Conservation (phyloP, 2,329 filamentous ascomycete genomes). For the Diaporthe sp. region DNA sequence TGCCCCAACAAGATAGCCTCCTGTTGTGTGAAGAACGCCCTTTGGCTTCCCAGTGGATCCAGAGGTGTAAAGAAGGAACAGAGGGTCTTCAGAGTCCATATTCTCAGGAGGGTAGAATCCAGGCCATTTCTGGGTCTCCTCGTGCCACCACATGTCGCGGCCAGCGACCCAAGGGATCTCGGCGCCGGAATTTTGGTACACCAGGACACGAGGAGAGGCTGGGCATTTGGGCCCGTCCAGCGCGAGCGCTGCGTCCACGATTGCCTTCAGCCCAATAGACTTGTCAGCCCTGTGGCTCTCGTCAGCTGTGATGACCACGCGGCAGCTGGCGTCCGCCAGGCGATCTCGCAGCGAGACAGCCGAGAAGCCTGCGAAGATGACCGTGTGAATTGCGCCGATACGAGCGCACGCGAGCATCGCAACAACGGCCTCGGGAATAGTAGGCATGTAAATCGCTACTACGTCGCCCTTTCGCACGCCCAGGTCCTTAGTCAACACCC, state of each 20-base stretch:
- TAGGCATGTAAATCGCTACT: constrained; percentile 96
- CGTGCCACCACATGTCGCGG: constrained; percentile 97
- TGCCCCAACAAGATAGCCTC: constrained; percentile 90
- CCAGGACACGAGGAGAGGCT: constrained; percentile 86
- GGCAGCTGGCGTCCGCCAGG: constrained; percentile 89
- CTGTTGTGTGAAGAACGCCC: constrained; percentile 98
- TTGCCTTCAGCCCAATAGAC: constrained; percentile 97
- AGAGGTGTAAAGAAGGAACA: constrained; percentile 98
- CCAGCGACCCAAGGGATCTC: constrained; percentile 91
- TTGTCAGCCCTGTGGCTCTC: constrained; percentile 99
- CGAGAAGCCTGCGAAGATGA: constrained; percentile 98
- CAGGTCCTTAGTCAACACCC: constrained; percentile 86
- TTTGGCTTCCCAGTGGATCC: constrained; percentile 99
- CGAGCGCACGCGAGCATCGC: constrained; percentile 91
- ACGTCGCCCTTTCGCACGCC: constrained; percentile 98
- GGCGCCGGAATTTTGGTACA: constrained; percentile 94
- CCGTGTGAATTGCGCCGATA: constrained; percentile 96
- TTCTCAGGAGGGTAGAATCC: constrained; percentile 89
- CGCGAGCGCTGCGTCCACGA: constrained; percentile 96
- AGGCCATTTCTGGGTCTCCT: constrained; percentile 97
- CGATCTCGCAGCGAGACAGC: constrained; percentile 96
- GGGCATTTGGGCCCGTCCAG: constrained; percentile 81
- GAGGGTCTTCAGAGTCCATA: constrained; percentile 93
- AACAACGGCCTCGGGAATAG: constrained; percentile 96
- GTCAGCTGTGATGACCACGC: constrained; percentile 95